Conservation (phyloP, 2,329 filamentous ascomycete species). For the Mollisia scopiformis region DNA sequence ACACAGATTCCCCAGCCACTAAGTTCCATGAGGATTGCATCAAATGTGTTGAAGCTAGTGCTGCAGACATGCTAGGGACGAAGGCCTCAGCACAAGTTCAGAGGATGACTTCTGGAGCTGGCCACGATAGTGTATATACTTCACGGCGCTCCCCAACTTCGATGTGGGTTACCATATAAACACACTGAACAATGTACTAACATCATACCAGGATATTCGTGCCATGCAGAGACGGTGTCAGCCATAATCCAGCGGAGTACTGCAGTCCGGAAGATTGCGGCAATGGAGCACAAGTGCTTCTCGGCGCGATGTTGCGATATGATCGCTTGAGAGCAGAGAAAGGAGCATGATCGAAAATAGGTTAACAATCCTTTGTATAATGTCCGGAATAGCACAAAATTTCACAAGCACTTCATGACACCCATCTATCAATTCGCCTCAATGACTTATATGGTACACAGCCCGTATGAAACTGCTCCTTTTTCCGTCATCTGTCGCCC, state of each 20-base stretch:
- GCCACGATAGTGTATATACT: constrained; percentile 67
- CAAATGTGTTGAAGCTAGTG: constrained; percentile 62
- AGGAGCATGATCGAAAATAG: constrained; percentile 6
- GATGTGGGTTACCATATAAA: constrained; percentile 45
- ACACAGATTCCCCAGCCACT: constrained; percentile 64
- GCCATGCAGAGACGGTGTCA: constrained; percentile 63
- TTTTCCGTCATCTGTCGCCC: constrained; percentile 18
- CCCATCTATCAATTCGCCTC: constrained; percentile 32
- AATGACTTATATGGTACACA: constrained; percentile 37
- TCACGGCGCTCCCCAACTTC: constrained; percentile 61
- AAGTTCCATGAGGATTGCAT: constrained; percentile 72
- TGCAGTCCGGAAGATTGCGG: constrained; percentile 62
- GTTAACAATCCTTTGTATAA: neutral
- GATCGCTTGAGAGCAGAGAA: constrained; percentile 36
- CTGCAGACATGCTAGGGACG: constrained; percentile 56
- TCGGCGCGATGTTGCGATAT: constrained; percentile 46
- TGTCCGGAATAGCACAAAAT: constrained; percentile 1
- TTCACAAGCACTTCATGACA: constrained; percentile 9
- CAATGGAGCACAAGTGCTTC: constrained; percentile 53
- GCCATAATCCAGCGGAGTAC: constrained; percentile 66
- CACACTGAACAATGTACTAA: neutral
- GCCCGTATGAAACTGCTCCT: constrained; percentile 24
- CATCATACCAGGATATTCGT: constrained; percentile 54
- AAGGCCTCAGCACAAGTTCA: constrained; percentile 48
- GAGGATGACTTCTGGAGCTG: constrained; percentile 64